phyloP scores from a whole-genome alignment of 2,329 filamentous ascomycete genomes.

The Cercospora zeae-maydis region DNA sequence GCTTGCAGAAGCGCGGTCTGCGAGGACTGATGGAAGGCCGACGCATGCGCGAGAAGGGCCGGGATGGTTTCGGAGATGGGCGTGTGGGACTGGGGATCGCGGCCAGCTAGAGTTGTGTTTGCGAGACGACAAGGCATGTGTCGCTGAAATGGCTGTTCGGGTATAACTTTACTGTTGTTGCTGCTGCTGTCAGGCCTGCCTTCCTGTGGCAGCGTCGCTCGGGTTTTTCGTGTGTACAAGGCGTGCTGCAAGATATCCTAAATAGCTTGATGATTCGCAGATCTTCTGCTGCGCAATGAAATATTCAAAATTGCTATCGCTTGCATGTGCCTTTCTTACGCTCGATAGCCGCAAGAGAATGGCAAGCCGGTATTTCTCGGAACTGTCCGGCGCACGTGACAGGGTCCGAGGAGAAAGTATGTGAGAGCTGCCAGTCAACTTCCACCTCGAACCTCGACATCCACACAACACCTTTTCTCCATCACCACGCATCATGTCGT shows the following conservation, averaged over 20 bases:
- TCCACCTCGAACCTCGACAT: neutral
- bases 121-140: neutral
- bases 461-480: neutral
- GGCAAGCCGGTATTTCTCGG: neutral
- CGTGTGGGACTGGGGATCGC: slow-evolving; percentile 39
- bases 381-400: neutral
- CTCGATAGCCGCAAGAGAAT: neutral
- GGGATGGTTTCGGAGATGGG: slow-evolving; percentile 33
- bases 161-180: neutral
- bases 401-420: neutral
- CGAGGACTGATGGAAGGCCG: slow-evolving; percentile 92
- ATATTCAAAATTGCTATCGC: neutral
- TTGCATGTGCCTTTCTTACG: neutral
- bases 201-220: neutral
- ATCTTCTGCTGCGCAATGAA: neutral
- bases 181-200: neutral
- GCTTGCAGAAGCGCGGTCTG: slow-evolving; percentile 87
- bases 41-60: slow-evolving; percentile 70
- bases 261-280: neutral
- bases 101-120: neutral
- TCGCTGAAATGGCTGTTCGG: neutral
- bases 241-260: neutral
- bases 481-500: slow-evolving; percentile 51
- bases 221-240: neutral
- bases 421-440: neutral